These are phyloP conservation scores for Candida cerambycidarum DNA, from an alignment of 805 yeast genomes.

Conservation along the genomic window DNA sequence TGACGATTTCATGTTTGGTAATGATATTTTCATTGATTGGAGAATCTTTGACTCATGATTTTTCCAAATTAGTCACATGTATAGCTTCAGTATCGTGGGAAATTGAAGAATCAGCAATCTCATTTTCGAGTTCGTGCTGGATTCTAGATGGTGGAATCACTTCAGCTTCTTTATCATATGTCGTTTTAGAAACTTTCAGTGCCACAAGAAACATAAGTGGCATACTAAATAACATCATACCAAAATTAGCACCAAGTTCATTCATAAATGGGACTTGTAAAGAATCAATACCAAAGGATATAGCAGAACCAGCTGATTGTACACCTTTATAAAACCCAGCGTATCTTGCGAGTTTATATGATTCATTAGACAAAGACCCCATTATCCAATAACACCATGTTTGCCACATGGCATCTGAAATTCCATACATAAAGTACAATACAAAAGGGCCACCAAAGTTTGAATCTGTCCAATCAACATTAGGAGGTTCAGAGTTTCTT, in stretches of 20 bases:
- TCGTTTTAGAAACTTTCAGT: conserved; percentile 13
- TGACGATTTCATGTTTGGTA: conserved; percentile 8
- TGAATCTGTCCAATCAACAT: conserved; percentile 42
- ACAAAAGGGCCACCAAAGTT: conserved; percentile 52
- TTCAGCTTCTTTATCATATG: conserved; percentile 12
- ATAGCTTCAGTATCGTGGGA: background rate
- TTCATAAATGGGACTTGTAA: conserved; percentile 33
- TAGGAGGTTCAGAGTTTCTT: conserved; percentile 23
- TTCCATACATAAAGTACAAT: conserved; percentile 56
- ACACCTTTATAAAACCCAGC: conserved; percentile 65
- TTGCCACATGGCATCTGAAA: conserved; percentile 42
- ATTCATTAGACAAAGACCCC: conserved; percentile 16
- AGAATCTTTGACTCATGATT: conserved; percentile 1
- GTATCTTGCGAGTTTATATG: conserved; percentile 45
- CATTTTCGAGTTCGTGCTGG: conserved; percentile 4
- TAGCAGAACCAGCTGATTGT: conserved; percentile 64
- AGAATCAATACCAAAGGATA: conserved; percentile 61
- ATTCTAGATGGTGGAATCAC: conserved; percentile 6
- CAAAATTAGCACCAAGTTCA: conserved; percentile 30
- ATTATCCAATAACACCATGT: conserved; percentile 15
- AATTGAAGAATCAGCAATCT: background rate
- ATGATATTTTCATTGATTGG: conserved; percentile 6
- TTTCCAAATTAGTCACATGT: background rate
- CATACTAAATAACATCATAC: conserved; percentile 11
- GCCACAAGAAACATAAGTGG: conserved; percentile 15